Percentiles rank a stretch among this genome's conserved stretches.
Conservation (phyloP, 202 grass and related monocot species). For the Musa balbisiana region DNA sequence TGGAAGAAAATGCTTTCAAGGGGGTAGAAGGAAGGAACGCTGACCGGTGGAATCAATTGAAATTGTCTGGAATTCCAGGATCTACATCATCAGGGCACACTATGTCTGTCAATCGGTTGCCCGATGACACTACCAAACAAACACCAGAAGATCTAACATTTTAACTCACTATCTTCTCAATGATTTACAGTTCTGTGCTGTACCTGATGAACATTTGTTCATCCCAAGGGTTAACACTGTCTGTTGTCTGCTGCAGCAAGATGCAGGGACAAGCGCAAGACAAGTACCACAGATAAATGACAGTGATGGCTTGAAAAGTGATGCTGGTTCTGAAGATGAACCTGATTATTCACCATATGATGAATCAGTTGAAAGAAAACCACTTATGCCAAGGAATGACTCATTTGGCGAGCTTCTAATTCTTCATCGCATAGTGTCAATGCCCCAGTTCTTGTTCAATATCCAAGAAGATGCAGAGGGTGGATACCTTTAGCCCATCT, state of each 20-base stretch:
- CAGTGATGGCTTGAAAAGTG: not conserved
- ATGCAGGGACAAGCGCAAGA: not conserved
- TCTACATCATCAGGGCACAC: conserved; percentile 39
- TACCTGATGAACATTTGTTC: conserved; percentile 38
- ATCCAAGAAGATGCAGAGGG: conserved; percentile 46
- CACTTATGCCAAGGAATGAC: conserved; percentile 35
- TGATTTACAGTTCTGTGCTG: conserved; percentile 31
- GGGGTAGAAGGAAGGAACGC: conserved; percentile 23
- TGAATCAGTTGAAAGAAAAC: conserved; percentile 6
- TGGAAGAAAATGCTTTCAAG: not conserved
- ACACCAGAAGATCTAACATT: conserved; percentile 30
- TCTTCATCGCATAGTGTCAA: conserved; percentile 39
- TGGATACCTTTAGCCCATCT: conserved; percentile 4
- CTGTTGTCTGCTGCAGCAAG: conserved; percentile 42
- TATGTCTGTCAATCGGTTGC: conserved; percentile 21
- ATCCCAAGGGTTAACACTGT: conserved; percentile 55
- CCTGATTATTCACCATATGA: conserved; percentile 24
- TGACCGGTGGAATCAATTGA: conserved; percentile 31
- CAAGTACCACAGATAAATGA: conserved; percentile 7
- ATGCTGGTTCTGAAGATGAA: conserved; percentile 36
- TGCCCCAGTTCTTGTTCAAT: conserved; percentile 40
- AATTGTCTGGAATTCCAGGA: conserved; percentile 41
- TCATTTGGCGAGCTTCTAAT: conserved; percentile 36
- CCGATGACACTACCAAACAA: conserved; percentile 22
- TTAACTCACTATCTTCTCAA: conserved; percentile 48